Percentiles rank a stretch among this genome's conserved stretches.
These are phyloP conservation scores for Aquilaria sinensis DNA, from an alignment of 345 rosid genomes.

Conservation along the genomic window DNA sequence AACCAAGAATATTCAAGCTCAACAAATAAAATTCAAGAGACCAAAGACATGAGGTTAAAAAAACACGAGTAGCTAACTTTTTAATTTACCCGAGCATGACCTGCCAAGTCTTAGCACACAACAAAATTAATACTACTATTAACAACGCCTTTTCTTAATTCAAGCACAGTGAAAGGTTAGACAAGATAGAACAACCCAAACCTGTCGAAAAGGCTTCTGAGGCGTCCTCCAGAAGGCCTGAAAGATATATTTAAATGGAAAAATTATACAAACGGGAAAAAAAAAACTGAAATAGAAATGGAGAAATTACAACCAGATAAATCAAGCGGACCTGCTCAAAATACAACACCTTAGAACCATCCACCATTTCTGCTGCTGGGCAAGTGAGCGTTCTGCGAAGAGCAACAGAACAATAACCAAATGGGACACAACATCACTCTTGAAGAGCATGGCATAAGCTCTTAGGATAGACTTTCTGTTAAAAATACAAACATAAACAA, in stretches of 20 bases:
- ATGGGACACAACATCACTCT: background rate
- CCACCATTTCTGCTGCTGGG: constrained; percentile 90
- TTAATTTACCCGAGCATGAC: background rate
- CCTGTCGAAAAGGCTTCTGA: constrained; percentile 91
- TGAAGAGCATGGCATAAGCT: background rate
- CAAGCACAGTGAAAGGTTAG: no score
- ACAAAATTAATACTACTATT: no score
- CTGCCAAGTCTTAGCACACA: background rate
- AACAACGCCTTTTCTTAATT: no score
- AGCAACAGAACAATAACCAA: constrained; percentile 5
- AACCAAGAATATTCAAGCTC: constrained; percentile 1
- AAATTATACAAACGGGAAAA: constrained; percentile 1
- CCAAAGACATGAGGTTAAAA: background rate
- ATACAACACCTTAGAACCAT: constrained; percentile 76
- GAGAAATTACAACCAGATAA: background rate
- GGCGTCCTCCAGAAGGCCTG: constrained; percentile 95
- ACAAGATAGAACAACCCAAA: constrained; percentile 9
- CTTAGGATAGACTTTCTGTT: background rate
- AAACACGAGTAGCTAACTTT: background rate
- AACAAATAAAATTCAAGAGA: background rate
- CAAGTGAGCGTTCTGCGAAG: constrained; percentile 61
- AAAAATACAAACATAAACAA: constrained; percentile 6
- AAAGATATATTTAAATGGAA: background rate
- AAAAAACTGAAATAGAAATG: background rate
- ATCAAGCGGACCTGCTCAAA: constrained; percentile 55